Evolutionary conservation across 345 rosid genomes (phyloP), one percentile per base, ranked within the genome.

Genomic region (Gossypium herbaceum): DNA sequence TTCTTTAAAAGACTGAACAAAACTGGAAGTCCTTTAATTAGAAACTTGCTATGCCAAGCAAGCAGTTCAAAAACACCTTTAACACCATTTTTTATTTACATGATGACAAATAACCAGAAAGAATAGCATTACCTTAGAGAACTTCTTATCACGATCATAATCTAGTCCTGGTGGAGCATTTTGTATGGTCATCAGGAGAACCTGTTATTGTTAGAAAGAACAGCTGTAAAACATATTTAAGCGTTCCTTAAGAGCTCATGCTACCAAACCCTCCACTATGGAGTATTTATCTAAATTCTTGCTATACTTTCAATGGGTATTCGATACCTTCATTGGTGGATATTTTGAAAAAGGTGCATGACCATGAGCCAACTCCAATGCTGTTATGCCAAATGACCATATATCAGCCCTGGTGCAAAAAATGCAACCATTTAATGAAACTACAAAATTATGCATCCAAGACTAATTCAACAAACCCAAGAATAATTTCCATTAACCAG

Each of bases 1-100:
- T 88, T 96, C 98, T 96, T 96, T 96, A 86, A 96, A 96, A 83
- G 97, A 90, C 98, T 96, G 97, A 82, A 86, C 78, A 95, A 97
- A 88, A 85, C 97, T 88, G 97, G 88, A 88, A 93, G 87, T 87
- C 84, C 83, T 86, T 89, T 79, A 84, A 88, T 96, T 83, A 96
- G 99, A 88, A 89, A 79, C 83, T 76, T 76, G 76, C 73, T 66
- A 76, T 48, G 72, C 27, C 65, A 71, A 61, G 68, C 72, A 54
- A 71, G 56, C 41, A 52, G 63, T 50, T 24, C 43, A n/a, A 22
- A 59, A 56, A 51, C 3, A 59, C 10, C 20, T 39, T 66, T 60
- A 20, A 68, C 8, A 64, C 68, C 73, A 70, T 64, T 51, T 29
- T 62, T 63, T 54, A 65, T 15, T n/a, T 72, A 29, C 62, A 60